These are phyloP conservation scores for Ligustrum vulgare DNA, from an alignment of 257 asterid species.

Conservation along the genomic window DNA sequence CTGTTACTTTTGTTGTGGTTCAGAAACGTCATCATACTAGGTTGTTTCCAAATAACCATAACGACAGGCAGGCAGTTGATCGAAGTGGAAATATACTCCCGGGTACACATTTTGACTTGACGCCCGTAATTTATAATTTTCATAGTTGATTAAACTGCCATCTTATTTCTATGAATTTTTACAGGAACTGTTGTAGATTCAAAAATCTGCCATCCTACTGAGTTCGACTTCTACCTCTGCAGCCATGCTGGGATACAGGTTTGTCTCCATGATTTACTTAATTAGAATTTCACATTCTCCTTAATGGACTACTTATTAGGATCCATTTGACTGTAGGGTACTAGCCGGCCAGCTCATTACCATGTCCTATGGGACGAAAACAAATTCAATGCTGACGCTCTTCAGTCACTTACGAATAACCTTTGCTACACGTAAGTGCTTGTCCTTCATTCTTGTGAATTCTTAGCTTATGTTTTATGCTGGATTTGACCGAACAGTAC, in stretches of 20 bases:
- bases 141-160: background rate
- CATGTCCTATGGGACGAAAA: slow-evolving; percentile 96
- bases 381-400: slow-evolving; percentile 78
- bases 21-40: slow-evolving; percentile 97
- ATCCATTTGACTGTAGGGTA: slow-evolving; percentile 46
- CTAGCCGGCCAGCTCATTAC: slow-evolving; percentile 93
- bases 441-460: background rate
- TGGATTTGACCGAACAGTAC: background rate
- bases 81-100: slow-evolving; percentile 92
- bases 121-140: background rate
- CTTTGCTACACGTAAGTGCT: slow-evolving; percentile 85
- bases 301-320: background rate
- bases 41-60: slow-evolving; percentile 75
- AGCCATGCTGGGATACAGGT: slow-evolving; percentile 21
- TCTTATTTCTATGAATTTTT: slow-evolving; percentile 4
- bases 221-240: slow-evolving; percentile 76
- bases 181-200: slow-evolving; percentile 95
- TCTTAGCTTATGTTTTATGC: background rate
- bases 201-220: slow-evolving; percentile 93
- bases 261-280: background rate
- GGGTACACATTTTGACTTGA: slow-evolving; percentile 34
- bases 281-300: background rate
- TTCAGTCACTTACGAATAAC: slow-evolving; percentile 79
- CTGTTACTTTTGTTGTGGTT: slow-evolving; percentile 94
- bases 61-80: slow-evolving; percentile 61